These are phyloP conservation scores for Angomonas deanei DNA, from an alignment of 208 protist species.

Conservation along the genomic window DNA sequence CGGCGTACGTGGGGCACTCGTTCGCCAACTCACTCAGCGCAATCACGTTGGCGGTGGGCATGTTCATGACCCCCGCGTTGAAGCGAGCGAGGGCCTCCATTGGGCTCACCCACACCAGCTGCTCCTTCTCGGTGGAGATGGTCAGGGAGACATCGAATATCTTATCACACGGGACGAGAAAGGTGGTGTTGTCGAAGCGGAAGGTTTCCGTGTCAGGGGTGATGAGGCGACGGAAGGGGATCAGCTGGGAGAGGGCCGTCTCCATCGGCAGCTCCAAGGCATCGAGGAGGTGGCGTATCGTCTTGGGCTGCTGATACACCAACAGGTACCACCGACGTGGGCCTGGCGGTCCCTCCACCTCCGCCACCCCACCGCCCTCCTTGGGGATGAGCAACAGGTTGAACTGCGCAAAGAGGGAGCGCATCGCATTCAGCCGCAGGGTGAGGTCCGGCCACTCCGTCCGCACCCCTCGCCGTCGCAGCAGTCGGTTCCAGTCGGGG, in stretches of 20 bases:
- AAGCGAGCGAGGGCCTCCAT: slow-evolving; percentile 87
- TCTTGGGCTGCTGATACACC: slow-evolving; percentile 43
- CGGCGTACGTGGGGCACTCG: slow-evolving; percentile 70
- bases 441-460: slow-evolving; percentile 64
- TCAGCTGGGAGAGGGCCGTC: slow-evolving; percentile 47
- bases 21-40: slow-evolving; percentile 78
- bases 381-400: slow-evolving; percentile 81
- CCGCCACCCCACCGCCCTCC: slow-evolving; percentile 72
- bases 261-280: slow-evolving; percentile 86
- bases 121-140: slow-evolving; percentile 59
- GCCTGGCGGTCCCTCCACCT: slow-evolving; percentile 84
- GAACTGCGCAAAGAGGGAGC: slow-evolving; percentile 55
- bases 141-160: slow-evolving; percentile 77
- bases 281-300: slow-evolving; percentile 73
- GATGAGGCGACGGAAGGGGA: slow-evolving; percentile 68
- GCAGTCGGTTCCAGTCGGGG: slow-evolving; percentile 72
- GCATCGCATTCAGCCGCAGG: slow-evolving; percentile 70
- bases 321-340: slow-evolving; percentile 77
- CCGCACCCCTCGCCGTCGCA: slow-evolving; percentile 62
- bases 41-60: slow-evolving; percentile 85
- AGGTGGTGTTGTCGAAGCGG: slow-evolving; percentile 76
- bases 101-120: slow-evolving; percentile 85
- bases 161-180: slow-evolving; percentile 70
- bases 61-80: slow-evolving; percentile 88
- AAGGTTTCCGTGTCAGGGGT: slow-evolving; percentile 81